Percentiles rank a stretch among this genome's conserved stretches.
These are phyloP conservation scores for Protostelium mycophagum DNA, from an alignment of 78 protist species.

Conservation along the genomic window DNA sequence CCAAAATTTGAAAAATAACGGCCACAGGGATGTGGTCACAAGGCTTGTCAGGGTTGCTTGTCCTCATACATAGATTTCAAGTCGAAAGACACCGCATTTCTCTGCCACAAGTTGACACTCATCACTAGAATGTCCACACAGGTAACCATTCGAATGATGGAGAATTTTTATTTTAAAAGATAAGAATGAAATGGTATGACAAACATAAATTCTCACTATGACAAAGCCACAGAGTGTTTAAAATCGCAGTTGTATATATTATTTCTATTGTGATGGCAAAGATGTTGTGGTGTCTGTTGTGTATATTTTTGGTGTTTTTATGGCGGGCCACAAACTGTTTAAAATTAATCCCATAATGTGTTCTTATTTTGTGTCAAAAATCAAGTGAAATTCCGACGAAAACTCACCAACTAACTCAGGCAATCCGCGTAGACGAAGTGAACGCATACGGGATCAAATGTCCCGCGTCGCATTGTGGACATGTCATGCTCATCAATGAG, in stretches of 20 bases:
- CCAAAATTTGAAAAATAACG: not conserved
- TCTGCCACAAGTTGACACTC: not conserved
- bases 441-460: not conserved
- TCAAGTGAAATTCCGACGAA: not conserved
- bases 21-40: not conserved
- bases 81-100: not conserved
- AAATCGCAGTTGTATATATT: too few relatives aligned
- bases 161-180: too few relatives aligned
- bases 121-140: not conserved
- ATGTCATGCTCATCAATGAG: not conserved
- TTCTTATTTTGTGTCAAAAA: too few relatives aligned
- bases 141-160: too few relatives aligned
- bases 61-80: not conserved
- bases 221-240: too few relatives aligned
- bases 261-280: too few relatives aligned
- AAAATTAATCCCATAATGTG: too few relatives aligned
- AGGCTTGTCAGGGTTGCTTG: not conserved
- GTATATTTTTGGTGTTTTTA: too few relatives aligned
- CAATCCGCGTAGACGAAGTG: not conserved
- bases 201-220: too few relatives aligned
- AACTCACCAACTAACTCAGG: not conserved
- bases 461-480: not conserved
- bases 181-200: too few relatives aligned
- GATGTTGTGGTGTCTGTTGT: too few relatives aligned
- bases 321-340: too few relatives aligned